Evolutionary conservation across 495 filamentous ascomycete genomes (phyloP).

Genomic region (Pyrenopolyporus hunteri): DNA sequence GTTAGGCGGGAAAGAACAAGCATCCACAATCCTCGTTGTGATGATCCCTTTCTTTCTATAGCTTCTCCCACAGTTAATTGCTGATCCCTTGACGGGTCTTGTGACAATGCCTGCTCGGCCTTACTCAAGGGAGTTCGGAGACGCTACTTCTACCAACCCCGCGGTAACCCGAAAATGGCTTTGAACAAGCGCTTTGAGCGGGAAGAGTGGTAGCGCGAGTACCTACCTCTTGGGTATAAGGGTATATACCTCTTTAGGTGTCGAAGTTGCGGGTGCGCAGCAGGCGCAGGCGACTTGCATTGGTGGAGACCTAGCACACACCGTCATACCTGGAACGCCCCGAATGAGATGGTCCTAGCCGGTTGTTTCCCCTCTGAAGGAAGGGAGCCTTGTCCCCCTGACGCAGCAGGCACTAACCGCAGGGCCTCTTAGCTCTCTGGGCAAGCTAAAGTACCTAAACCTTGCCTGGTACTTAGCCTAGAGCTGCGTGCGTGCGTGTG

Average conservation of each 20-base stretch:
- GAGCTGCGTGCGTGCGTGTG: too few relatives aligned
- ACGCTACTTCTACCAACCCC: slow-evolving; percentile 6
- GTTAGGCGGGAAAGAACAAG: not conserved
- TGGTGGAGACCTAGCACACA: slow-evolving; percentile 19
- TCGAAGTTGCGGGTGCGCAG: slow-evolving; percentile 22
- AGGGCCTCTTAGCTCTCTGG: slow-evolving; percentile 11
- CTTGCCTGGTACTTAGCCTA: not conserved
- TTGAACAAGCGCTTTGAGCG: too few relatives aligned
- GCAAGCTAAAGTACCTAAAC: not conserved
- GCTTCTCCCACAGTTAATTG: not conserved
- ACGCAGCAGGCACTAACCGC: not conserved
- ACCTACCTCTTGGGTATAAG: too few relatives aligned
- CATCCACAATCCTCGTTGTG: not conserved
- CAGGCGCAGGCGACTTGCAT: slow-evolving; percentile 30
- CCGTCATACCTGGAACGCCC: slow-evolving; percentile 20
- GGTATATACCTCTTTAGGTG: too few relatives aligned
- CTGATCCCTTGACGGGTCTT: slow-evolving; percentile 14
- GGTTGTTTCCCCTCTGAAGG: slow-evolving; percentile 4
- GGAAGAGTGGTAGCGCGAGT: too few relatives aligned
- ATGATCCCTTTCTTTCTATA: too few relatives aligned
- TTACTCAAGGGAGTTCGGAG: slow-evolving; percentile 13
- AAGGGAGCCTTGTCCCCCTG: slow-evolving; percentile 22
- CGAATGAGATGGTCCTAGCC: slow-evolving; percentile 7
- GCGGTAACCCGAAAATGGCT: too few relatives aligned
- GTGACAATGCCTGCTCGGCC: slow-evolving; percentile 7